phyloP scores from a whole-genome alignment of 2,329 filamentous ascomycete species.

The Hypoxylon sp. region DNA sequence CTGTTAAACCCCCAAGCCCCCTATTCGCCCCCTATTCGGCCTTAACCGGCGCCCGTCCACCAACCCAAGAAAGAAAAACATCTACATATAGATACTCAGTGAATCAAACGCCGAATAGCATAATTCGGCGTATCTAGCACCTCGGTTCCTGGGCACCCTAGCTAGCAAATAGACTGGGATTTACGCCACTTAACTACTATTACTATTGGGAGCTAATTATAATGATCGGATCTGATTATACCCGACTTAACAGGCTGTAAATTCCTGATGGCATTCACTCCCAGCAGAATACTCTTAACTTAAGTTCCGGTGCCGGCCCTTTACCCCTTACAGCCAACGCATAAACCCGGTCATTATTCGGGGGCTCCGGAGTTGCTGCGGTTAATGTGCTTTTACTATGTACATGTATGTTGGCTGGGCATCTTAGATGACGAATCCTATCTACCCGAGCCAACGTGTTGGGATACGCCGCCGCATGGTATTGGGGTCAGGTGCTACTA shows the following conservation, averaged over 20 bases:
- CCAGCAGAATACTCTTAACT: neutral
- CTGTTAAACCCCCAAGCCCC: no score
- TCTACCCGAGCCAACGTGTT: no score
- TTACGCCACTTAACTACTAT: no score
- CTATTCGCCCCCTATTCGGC: neutral
- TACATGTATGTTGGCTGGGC: neutral
- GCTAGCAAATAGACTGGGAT: conserved; percentile 69
- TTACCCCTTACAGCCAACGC: neutral
- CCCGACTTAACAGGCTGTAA: neutral
- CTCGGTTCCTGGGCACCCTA: conserved; percentile 64
- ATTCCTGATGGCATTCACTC: neutral
- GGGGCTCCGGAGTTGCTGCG: neutral
- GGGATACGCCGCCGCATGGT: neutral
- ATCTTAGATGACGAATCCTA: neutral
- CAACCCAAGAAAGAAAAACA: conserved; percentile 46
- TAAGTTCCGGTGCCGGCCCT: no score
- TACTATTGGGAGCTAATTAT: no score
- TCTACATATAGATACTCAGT: conserved; percentile 62
- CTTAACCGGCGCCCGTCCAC: neutral
- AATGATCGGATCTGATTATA: neutral
- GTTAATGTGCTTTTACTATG: neutral
- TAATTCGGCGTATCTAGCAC: conserved; percentile 68
- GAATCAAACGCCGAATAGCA: conserved; percentile 63
- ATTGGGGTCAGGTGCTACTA: neutral
- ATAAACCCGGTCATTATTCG: neutral